Percentiles rank a stretch among this genome's conserved stretches.
Evolutionary conservation across 257 asterid genomes (phyloP).

Genomic region (Misopates orontium): DNA sequence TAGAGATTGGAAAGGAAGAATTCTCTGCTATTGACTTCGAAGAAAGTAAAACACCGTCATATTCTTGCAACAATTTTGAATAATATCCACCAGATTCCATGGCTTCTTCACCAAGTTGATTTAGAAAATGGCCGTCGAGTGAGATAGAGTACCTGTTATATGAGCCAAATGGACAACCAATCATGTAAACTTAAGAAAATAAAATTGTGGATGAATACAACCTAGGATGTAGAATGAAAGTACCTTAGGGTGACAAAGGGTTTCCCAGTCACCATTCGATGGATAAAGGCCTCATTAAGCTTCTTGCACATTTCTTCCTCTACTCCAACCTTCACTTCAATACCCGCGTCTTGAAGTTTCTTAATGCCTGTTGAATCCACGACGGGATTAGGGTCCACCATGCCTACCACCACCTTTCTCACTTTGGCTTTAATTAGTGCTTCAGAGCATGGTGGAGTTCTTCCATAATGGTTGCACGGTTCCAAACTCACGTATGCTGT

Average conservation of each 20-base stretch:
- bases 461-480: constrained; percentile 94
- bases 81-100: constrained; percentile 73
- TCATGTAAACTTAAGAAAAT: background rate
- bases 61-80: constrained; percentile 81
- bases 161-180: constrained; percentile 13
- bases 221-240: background rate
- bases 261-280: constrained; percentile 75
- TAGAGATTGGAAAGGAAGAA: constrained; percentile 48
- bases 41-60: constrained; percentile 67
- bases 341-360: constrained; percentile 72
- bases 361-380: constrained; percentile 81
- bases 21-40: constrained; percentile 33
- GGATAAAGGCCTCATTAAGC: constrained; percentile 77
- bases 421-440: constrained; percentile 87
- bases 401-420: constrained; percentile 79
- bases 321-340: constrained; percentile 71
- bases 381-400: constrained; percentile 93
- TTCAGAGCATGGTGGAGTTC: constrained; percentile 95
- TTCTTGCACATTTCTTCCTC: constrained; percentile 82
- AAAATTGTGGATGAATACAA: background rate
- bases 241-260: constrained; percentile 85
- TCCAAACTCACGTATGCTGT: constrained; percentile 92
- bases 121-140: constrained; percentile 53
- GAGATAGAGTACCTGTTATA: constrained; percentile 76
- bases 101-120: constrained; percentile 61